phyloP scores from a whole-genome alignment of 169 alveolate species.

The Plasmodium coatneyi region DNA sequence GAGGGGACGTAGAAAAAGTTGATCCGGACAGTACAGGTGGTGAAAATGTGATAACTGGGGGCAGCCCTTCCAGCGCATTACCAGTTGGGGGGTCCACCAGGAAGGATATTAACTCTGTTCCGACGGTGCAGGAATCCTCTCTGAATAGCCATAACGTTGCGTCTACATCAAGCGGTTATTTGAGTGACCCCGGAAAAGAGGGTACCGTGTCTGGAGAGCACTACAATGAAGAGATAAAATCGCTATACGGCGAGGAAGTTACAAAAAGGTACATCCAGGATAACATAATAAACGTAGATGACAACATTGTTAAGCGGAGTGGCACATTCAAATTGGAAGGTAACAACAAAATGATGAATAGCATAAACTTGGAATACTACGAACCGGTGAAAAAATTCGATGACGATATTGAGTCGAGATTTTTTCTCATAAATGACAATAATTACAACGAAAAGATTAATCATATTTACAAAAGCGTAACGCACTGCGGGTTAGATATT shows the following conservation, averaged over 20 bases:
- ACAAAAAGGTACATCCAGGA: slow-evolving; percentile 45
- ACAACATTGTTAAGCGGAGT: slow-evolving; percentile 31
- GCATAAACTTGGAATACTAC: slow-evolving; percentile 14
- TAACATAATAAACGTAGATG: slow-evolving; percentile 61
- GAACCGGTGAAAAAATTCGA: slow-evolving; percentile 53
- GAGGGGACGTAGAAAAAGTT: background rate
- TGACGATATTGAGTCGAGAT: slow-evolving; percentile 62
- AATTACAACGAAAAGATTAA: slow-evolving; percentile 71
- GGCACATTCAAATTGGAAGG: slow-evolving; percentile 13
- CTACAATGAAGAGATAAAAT: background rate
- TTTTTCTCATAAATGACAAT: slow-evolving; percentile 75
- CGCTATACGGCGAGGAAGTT: slow-evolving; percentile 20
- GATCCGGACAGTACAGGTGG: background rate
- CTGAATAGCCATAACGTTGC: background rate
- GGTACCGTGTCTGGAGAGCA: background rate
- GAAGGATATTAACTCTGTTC: background rate
- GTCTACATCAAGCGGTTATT: background rate
- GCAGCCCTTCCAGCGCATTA: background rate
- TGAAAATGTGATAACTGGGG: background rate
- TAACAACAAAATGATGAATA: background rate
- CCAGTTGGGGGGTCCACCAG: background rate
- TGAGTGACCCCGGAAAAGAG: background rate
- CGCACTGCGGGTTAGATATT: slow-evolving; percentile 83
- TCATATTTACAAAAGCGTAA: slow-evolving; percentile 74
- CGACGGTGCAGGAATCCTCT: background rate